Base-by-base conservation (phyloP, 306 rosid genomes). In the Cucumis melo region DNA sequence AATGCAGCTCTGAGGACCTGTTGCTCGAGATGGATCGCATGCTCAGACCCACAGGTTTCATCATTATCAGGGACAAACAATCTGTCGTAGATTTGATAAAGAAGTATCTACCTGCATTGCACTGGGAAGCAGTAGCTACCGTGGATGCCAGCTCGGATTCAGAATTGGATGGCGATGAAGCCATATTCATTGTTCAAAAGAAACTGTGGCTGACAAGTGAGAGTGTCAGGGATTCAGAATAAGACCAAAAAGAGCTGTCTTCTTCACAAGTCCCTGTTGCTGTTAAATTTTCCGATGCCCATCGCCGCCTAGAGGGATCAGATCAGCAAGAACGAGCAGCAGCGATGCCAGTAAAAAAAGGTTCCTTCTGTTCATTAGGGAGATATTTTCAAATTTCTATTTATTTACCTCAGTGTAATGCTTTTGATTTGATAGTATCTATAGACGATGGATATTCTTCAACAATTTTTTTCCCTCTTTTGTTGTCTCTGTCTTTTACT, bases 21-120 rank as follows among this genome's bases (percentile, higher is more conserved):
- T 79, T 95, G 79, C 81, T 95, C 4, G 97, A 92, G 90, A 92
- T 95, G 89, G 99, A 95, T 81, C 96, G 97, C 68, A 79, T 95
- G 4, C 90, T 90, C 24, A 83, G 97, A 78, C 99, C 98, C 2
- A 85, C 92, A 3, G 99, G 99, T 76, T 95, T 92, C 14, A 27
- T 86, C 77, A 92, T 95, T 72, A 80, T 95, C 83, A 84, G 75
- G 0, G 96, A 92, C 80, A 95, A 92, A 60, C 97, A 81, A 59
- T 78, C 90, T 0, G 84, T 89, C 83, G 80, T 95, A 29, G 93
- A 95, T 81, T 84, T 83, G 19, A 44, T 92, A 44, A 92, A 89
- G 86, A 95, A 87, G 79, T 83, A 92, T 77, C 75, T 87, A 57
- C 75, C 88, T 2, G 87, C 92, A n/a, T 80, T 95, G 88, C 98